phyloP scores from a whole-genome alignment of 805 yeast genomes.

The Hagleromyces aurorensis region DNA sequence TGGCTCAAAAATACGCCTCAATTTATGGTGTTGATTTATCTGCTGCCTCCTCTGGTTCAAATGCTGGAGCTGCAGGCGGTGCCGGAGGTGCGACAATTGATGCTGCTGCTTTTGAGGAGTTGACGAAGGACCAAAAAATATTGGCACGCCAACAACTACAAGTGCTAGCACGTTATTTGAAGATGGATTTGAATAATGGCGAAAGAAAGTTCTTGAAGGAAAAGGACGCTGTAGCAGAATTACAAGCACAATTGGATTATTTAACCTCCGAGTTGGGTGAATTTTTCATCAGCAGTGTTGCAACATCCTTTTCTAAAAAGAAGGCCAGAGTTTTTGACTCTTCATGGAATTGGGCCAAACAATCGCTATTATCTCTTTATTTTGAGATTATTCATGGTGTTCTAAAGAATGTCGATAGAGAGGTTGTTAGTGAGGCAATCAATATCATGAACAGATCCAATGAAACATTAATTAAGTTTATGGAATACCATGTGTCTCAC shows the following conservation, averaged over 20 bases:
- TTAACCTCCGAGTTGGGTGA: constrained; percentile 75
- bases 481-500: constrained; percentile 70
- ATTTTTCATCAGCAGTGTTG: constrained; percentile 83
- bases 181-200: constrained; percentile 85
- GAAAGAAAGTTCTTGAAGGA: constrained; percentile 69
- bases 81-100: constrained; percentile 86
- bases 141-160: constrained; percentile 58
- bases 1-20: constrained; percentile 81
- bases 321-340: constrained; percentile 96
- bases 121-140: constrained; percentile 41
- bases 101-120: constrained; percentile 84
- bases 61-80: constrained; percentile 43
- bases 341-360: constrained; percentile 99
- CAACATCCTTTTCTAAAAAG: constrained; percentile 81
- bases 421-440: constrained; percentile 92
- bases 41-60: constrained; percentile 51
- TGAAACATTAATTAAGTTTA: constrained; percentile 86
- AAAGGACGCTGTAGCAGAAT: constrained; percentile 72
- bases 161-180: constrained; percentile 89
- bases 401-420: constrained; percentile 84
- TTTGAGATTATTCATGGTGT: constrained; percentile 95
- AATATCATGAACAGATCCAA: constrained; percentile 96
- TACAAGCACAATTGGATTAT: constrained; percentile 86
- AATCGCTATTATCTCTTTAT: constrained; percentile 88
- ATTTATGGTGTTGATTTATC: constrained; percentile 69